Base-by-base conservation (phyloP, 495 filamentous ascomycete species). In the Penicillium maclennaniae region DNA sequence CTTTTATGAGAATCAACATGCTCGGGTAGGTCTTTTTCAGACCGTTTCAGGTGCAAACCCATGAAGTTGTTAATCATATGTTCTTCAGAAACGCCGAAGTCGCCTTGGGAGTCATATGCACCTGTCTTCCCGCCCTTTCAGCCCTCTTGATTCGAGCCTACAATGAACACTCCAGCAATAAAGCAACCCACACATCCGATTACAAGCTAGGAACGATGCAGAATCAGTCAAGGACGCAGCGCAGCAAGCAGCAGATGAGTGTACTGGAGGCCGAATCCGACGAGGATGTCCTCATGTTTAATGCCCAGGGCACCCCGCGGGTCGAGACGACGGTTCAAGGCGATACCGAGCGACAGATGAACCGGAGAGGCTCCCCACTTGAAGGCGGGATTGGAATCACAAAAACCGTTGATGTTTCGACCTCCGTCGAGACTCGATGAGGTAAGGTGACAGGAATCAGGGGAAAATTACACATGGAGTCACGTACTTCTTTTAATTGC, bases 71-170 rank as follows among this genome's bases (percentile, higher is more conserved):
- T 39, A 19, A 47, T 31, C 4, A 6, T 3, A 12, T 7, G 4
- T 42, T 12, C 38, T 31, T 39, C 39, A 72, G 69, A 21, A 70
- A 69, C 34, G 70, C 69, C 26, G 70, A 75, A 60, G 54, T 69
- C 40, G 61, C 67, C 26, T 67, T 75, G 49, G 71, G 70, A 12
- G 53, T 75, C 9, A 68, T 75, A 47, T 71, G 70, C 44, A 69
- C 70, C 45, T 72, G 70, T 49, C 64, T 73, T 16, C 71, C 71
- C 10, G 63, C 69, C 21, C 53, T 74, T 38, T 69, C 65, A 2
- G 69, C 62, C 10, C 56, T 69, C 39, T 15, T 65, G 31, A 53
- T 45, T 14, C 58, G 53, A n/a, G 28, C 56, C 34, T 47, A 51
- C 26, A 47, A 49, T 41, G 62, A 65, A 54, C 60, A 63, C 48